phyloP scores from a whole-genome alignment of 2,329 filamentous ascomycete genomes.

The Trichoderma sp. region DNA sequence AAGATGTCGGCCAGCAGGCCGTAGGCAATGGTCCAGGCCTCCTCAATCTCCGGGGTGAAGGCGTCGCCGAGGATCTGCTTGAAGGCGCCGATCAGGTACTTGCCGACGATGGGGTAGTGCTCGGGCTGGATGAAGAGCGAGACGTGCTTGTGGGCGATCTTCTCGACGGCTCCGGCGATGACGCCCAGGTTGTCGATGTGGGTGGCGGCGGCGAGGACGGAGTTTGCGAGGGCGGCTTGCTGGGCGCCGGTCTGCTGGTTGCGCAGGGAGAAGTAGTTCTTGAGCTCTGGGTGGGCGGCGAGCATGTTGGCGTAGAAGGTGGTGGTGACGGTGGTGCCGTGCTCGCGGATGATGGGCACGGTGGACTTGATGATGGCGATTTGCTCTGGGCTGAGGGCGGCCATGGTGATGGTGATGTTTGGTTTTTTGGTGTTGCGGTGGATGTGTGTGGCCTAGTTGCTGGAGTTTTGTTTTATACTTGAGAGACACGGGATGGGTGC shows the following conservation, averaged over 20 bases:
- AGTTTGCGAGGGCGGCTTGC: constrained; percentile 62
- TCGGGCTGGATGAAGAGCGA: constrained; percentile 65
- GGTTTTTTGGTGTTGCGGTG: neutral
- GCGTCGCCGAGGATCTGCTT: constrained; percentile 63
- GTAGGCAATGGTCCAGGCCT: constrained; percentile 71
- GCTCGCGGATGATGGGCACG: constrained; percentile 65
- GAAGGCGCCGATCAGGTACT: constrained; percentile 66
- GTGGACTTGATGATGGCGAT: constrained; percentile 72
- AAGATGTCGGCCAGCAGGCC: constrained; percentile 67
- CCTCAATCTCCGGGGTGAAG: constrained; percentile 62
- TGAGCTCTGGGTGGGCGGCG: constrained; percentile 58
- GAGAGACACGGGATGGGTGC: neutral
- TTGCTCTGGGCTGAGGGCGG: constrained; percentile 60
- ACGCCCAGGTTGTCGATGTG: constrained; percentile 67
- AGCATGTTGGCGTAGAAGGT: constrained; percentile 72
- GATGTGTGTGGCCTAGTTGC: neutral
- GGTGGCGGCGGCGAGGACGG: constrained; percentile 68
- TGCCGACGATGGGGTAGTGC: constrained; percentile 69
- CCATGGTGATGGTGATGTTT: constrained; percentile 31
- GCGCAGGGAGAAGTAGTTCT: constrained; percentile 67
- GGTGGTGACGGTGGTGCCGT: constrained; percentile 66
- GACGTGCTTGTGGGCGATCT: constrained; percentile 74
- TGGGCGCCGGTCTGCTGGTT: constrained; percentile 68
- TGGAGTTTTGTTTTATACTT: neutral
- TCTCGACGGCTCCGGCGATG: constrained; percentile 56